Evolutionary conservation across 2,329 filamentous ascomycete species (phyloP), one percentile per base, ranked within the genome.

Genomic region (Dactylellina sp.): DNA sequence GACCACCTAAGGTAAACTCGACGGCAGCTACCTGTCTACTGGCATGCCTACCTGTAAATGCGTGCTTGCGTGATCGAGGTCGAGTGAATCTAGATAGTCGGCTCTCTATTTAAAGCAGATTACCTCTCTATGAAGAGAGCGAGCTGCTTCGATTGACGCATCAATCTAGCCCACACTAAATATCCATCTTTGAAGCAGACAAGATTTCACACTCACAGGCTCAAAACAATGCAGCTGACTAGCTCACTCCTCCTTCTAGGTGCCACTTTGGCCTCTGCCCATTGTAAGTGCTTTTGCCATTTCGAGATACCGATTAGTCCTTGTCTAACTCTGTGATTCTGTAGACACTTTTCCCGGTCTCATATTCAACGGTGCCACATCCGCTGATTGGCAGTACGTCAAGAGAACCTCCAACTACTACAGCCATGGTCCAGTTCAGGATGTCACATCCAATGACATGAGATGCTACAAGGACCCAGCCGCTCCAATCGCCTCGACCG

Each of bases 371-470:
- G 84, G 81, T 77, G 77, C 79, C 70, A 80, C 79, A 59, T 79
- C 81, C 61, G 83, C 82, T 49, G 81, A 83, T 62, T 83, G 82
- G 78, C 80, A 81, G 47, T 85, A 85, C 80, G 83, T 86, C 76
- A 83, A 85, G 75, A 79, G 76, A 66, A 82, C 83, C 77, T 82
- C 80, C 18, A 78, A 78, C 65, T 42, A 57, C 5, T 75, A 75
- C 57, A 76, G 60, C 42, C 83, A 83, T 80, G 81, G 80, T 7
- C 82, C 82, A 56, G 77, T 83, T 74, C 79, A 78, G 46, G 81
- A 83, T 61, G 78, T 82, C 40, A 81, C 78, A 56, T 81, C 81
- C 25, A 75, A 78, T 24, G 78, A 83, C 76, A 77, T 82, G 63
- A 79, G 83, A 53, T 85, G 83, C 79, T 85, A 85, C 79, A 80